Conservation (phyloP, 2,329 filamentous ascomycete species). For the Berkeleyomyces basicola region DNA sequence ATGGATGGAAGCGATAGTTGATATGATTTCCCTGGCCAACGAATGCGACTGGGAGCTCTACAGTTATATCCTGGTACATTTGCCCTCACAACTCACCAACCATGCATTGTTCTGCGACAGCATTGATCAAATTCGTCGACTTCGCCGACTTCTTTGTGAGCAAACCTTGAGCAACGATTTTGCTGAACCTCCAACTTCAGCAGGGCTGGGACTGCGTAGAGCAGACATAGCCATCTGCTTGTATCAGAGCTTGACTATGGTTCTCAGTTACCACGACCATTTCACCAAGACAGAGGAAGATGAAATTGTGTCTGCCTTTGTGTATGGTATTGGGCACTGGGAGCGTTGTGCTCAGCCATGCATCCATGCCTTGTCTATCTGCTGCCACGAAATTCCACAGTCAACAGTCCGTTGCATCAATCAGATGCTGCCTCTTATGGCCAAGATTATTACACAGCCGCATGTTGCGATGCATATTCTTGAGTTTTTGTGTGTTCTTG, state of each 20-base stretch:
- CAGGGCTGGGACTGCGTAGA: conserved; percentile 60
- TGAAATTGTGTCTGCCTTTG: conserved; percentile 73
- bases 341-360: conserved; percentile 81
- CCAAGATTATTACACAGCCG: conserved; percentile 86
- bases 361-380: conserved; percentile 87
- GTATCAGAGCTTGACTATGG: conserved; percentile 70
- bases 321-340: conserved; percentile 67
- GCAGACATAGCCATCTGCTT: conserved; percentile 80
- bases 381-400: conserved; percentile 81
- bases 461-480: conserved; percentile 87
- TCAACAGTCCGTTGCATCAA: conserved; percentile 76
- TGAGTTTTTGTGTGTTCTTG: conserved; percentile 83
- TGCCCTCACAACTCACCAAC: conserved; percentile 79
- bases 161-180: conserved; percentile 64
- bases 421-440: conserved; percentile 80
- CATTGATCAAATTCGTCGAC: conserved; percentile 55
- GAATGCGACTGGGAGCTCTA: conserved; percentile 72
- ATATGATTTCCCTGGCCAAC: conserved; percentile 2
- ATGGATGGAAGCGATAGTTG: conserved; percentile 63
- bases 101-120: conserved; percentile 67
- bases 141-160: conserved; percentile 65
- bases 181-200: conserved; percentile 53
- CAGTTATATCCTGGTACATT: conserved; percentile 72
- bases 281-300: conserved; percentile 78
- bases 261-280: conserved; percentile 77